phyloP scores from a whole-genome alignment of 306 rosid genomes.

The Cucurbita moschata region DNA sequence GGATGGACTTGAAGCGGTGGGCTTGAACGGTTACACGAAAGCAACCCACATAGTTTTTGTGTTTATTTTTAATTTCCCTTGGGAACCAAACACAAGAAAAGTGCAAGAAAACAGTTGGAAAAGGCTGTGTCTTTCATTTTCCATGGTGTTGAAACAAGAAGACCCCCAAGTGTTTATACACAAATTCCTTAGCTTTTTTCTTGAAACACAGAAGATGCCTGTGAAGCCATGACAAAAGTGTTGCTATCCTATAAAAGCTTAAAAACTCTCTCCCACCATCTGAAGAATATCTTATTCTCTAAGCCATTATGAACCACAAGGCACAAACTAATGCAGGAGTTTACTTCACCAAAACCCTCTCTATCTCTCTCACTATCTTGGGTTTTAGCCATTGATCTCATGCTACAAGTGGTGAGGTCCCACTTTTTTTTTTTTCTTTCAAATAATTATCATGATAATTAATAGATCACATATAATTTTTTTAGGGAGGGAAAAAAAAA shows the following conservation, averaged over 20 bases:
- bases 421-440: not conserved
- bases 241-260: not conserved
- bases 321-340: not conserved
- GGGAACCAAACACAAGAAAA: constrained; percentile 7
- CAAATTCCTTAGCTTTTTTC: not conserved
- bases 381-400: not conserved
- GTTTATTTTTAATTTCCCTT: not conserved
- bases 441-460: not conserved
- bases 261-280: not conserved
- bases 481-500: not conserved
- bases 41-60: no score
- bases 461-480: not conserved
- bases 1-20: no score
- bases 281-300: not conserved
- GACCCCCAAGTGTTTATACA: not conserved
- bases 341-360: not conserved
- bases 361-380: not conserved
- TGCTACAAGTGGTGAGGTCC: not conserved
- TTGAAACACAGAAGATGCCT: not conserved
- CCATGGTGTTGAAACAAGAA: constrained; percentile 1
- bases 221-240: constrained; percentile 1
- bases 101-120: constrained; percentile 6
- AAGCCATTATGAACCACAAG: not conserved
- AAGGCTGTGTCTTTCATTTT: constrained; percentile 5
- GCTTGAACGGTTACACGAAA: no score